Base-by-base conservation (phyloP, 2,329 filamentous ascomycete species). In the Aspergillus alliaceus region DNA sequence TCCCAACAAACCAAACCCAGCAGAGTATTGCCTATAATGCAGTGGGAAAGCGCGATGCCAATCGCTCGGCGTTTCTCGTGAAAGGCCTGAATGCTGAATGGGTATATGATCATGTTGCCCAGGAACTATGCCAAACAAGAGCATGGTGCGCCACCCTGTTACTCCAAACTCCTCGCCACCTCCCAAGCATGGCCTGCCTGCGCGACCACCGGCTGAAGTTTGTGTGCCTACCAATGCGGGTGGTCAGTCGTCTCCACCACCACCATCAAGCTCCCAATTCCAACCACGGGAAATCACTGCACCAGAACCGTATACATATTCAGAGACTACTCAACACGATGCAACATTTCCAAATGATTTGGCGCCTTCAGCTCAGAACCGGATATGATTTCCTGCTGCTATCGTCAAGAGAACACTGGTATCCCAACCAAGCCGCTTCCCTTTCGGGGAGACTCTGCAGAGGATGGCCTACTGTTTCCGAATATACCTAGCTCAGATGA, bases 391-490 rank as follows among this genome's bases (percentile, higher is more conserved):
- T 7, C 18, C 20, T 7, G 25, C 32, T 51, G 20, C 27, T 35
- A 57, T 60, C 8, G 29, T 54, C 32, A 55, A 46, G 46, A 60
- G 8, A 39, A 49, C 29, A 56, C 49, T 53, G 12, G 34, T 47
- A 52, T 54, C 49, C 53, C 35, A 44, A 50, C 24, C 39, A 44
- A 59, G 50, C 50, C 50, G 27, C 57, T 53, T 27, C 14, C 27
- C 42, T 59, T 59, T 40, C 53, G n/a, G 57, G 54, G 47, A 57
- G 54, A 60, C 52, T 31, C 34, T 40, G 31, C 51, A 52, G 50
- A 18, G 46, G 51, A 52, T 57, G 47, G 27, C 51, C 42, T 57
- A 52, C 53, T 12, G n/a, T 37, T 12, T 15, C 12, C 34, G 12
- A 37, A 50, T 53, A 49, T 55, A 53, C 52, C 3, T 49, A 58